Evolutionary conservation across 495 filamentous ascomycete species (phyloP).

Genomic region (Penicillium lagena): DNA sequence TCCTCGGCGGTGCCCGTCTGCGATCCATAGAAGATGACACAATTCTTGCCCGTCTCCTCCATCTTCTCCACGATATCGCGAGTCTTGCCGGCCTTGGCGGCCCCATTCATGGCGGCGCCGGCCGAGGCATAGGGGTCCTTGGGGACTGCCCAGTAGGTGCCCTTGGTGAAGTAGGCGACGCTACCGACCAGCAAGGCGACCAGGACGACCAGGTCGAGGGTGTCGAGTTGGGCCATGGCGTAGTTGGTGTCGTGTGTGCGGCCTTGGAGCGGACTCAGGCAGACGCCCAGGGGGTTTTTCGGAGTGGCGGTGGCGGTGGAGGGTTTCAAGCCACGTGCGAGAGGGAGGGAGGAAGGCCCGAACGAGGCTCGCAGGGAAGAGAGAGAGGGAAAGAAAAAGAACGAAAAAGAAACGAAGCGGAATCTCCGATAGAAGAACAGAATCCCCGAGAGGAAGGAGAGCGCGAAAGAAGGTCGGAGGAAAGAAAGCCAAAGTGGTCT

Average conservation of each 20-base stretch:
- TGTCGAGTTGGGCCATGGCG: conserved; percentile 92
- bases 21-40: conserved; percentile 96
- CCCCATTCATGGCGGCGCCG: conserved; percentile 59
- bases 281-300: background rate
- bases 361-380: background rate
- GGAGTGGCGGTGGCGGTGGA: conserved; percentile 6
- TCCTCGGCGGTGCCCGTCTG: conserved; percentile 99
- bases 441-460: conserved; percentile 1
- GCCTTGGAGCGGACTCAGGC: too few relatives aligned
- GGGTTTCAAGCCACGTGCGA: background rate
- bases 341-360: conserved; percentile 1
- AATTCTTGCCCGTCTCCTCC: conserved; percentile 93
- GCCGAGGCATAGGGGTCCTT: conserved; percentile 84
- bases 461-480: conserved; percentile 2
- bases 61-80: conserved; percentile 92
- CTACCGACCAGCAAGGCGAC: conserved; percentile 77
- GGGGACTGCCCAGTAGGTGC: conserved; percentile 73
- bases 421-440: background rate
- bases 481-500: conserved; percentile 21
- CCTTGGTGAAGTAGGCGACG: conserved; percentile 94
- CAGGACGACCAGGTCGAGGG: conserved; percentile 88
- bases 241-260: background rate
- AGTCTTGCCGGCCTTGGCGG: conserved; percentile 75
- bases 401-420: conserved; percentile 7
- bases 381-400: conserved; percentile 1